Base-by-base conservation (phyloP, 495 filamentous ascomycete species). In the Penicillium steckii region DNA sequence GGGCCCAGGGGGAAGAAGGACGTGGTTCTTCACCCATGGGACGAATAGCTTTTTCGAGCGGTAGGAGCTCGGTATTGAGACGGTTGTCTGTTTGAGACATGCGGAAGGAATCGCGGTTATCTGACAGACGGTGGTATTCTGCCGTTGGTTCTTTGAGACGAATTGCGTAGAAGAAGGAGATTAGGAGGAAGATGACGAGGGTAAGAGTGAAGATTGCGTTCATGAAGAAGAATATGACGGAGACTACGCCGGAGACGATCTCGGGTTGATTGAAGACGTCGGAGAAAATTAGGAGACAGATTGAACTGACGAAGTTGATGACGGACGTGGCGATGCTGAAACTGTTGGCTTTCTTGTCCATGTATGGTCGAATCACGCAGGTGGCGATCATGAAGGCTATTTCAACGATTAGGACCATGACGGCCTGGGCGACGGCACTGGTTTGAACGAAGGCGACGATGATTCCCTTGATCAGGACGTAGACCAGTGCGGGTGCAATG, bases 291-390 rank as follows among this genome's bases (percentile, higher is more conserved):
- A 95, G 74, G 10, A 94, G 74, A 73, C 93, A 92, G 67, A 94
- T 85, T 55, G 86, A 79, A 66, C 94, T 96, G 66, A 97, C 60
- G 67, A 97, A 95, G 70, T 96, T 97, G 60, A 96, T 74, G 25
- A 81, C 85, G 48, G 80, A 82, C 58, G 96, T 95, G 51, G 90
- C 78, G 59, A 98, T 96, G 74, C 96, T 96, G 79, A 96, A 93
- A 44, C 84, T 84, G 65, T 98, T 98, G 45, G 92, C 96, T 68
- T 88, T 91, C 81, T 94, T 96, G 77, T 97, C 91, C 93, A 97
- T 97, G 83, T 89, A 98, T 1, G 94, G 94, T 44, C 88, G 82
- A 62, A 96, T 72, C 23, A 95, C 85, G 50, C 80, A 85, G 27
- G 90, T 84, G 21, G 68, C 81, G 59, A 97, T 86, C 57, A 98